phyloP scores from a whole-genome alignment of 2,329 filamentous ascomycete species.

The Aspergillus transmontanensis region DNA sequence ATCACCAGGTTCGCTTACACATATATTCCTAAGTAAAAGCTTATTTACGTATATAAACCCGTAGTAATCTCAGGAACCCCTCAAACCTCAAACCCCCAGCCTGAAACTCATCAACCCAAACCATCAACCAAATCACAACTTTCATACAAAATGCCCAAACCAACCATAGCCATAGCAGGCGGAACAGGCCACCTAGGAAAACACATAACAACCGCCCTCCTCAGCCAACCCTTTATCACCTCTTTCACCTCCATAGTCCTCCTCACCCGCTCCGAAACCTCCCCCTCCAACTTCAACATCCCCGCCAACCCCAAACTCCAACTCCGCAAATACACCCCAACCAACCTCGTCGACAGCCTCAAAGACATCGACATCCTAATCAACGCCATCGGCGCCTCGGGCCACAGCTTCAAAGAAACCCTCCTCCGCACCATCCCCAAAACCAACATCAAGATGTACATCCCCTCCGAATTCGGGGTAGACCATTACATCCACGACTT shows the following conservation, averaged over 20 bases:
- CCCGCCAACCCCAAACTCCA: constrained; percentile 15
- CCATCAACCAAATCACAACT: neutral
- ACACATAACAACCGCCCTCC: constrained; percentile 26
- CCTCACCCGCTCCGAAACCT: constrained; percentile 21
- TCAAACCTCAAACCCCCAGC: too few species aligned
- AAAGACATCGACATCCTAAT: constrained; percentile 36
- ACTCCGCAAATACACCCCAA: constrained; percentile 22
- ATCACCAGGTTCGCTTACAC: too few species aligned
- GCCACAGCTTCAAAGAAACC: constrained; percentile 33
- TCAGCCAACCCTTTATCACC: constrained; percentile 20
- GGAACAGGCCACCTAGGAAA: constrained; percentile 30
- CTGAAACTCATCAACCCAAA: too few species aligned
- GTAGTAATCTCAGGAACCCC: neutral
- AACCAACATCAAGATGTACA: constrained; percentile 34
- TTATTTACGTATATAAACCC: neutral
- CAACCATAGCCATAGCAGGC: constrained; percentile 29
- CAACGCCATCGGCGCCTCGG: constrained; percentile 29
- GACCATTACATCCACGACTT: constrained; percentile 42
- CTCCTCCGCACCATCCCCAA: constrained; percentile 26
- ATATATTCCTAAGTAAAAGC: neutral
- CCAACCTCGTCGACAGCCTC: constrained; percentile 27
- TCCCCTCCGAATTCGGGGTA: constrained; percentile 43
- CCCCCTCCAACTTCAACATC: neutral
- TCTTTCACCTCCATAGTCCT: constrained; percentile 29
- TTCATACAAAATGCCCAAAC: neutral